A percentile compares a stretch with the other conserved stretches of the same genome.
These are phyloP conservation scores for Eucalyptus regnans DNA, from an alignment of 345 rosid genomes.

Conservation along the genomic window DNA sequence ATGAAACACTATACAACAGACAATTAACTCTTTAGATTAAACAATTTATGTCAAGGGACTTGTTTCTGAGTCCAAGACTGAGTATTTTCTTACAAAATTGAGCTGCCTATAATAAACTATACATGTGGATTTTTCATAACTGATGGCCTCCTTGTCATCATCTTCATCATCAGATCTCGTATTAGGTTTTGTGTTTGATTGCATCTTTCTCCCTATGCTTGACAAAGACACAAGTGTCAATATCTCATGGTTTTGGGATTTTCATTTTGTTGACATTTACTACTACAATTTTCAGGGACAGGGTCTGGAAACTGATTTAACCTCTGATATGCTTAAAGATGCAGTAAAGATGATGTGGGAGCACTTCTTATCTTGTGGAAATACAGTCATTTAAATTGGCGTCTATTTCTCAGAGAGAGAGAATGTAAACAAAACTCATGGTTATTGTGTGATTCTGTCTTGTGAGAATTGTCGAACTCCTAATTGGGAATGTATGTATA, in stretches of 20 bases:
- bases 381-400: not conserved
- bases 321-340: constrained; percentile 18
- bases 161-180: not conserved
- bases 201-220: not conserved
- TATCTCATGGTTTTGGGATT: not conserved
- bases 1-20: not conserved
- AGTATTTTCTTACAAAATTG: not conserved
- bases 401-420: not conserved
- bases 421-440: not conserved
- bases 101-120: not conserved
- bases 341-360: constrained; percentile 27
- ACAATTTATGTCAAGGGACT: not conserved
- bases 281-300: constrained; percentile 8
- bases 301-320: not conserved
- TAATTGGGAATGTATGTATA: not conserved
- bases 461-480: not conserved
- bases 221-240: not conserved
- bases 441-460: not conserved
- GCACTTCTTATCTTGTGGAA: constrained; percentile 3
- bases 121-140: not conserved
- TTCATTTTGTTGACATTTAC: not conserved
- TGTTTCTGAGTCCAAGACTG: not conserved
- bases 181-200: not conserved
- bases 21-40: not conserved
- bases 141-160: not conserved